phyloP scores from a whole-genome alignment of 768 basidiomycete species.

The Amylocystis lapponica region DNA sequence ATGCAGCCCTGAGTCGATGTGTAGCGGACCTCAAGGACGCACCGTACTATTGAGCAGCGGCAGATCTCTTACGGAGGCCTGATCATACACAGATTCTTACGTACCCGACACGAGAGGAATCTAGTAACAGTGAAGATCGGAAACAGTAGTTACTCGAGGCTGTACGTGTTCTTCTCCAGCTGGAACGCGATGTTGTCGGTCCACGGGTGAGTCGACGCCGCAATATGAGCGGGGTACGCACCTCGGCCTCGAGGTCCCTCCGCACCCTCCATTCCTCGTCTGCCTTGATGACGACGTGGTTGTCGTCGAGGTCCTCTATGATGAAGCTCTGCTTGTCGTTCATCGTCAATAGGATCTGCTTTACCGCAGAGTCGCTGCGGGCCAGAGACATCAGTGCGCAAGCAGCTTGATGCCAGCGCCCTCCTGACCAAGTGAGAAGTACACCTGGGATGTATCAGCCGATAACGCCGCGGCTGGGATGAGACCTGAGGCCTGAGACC shows the following conservation, averaged over 20 bases:
- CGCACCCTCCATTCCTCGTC: conserved; percentile 75
- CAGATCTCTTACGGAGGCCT: no score
- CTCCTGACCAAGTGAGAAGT: conserved; percentile 63
- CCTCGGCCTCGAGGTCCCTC: conserved; percentile 72
- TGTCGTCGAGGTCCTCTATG: conserved; percentile 82
- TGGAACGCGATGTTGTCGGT: no score
- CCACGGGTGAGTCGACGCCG: background rate
- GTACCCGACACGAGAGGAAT: no score
- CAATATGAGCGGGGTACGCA: conserved; percentile 25
- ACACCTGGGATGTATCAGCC: conserved; percentile 37
- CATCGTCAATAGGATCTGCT: conserved; percentile 79
- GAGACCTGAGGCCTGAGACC: conserved; percentile 12
- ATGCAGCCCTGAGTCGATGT: conserved; percentile 31
- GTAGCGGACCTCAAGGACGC: conserved; percentile 43
- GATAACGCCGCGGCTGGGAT: conserved; percentile 2
- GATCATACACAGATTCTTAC: no score
- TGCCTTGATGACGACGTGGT: conserved; percentile 76
- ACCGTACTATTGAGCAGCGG: conserved; percentile 37
- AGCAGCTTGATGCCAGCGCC: background rate
- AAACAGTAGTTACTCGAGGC: conserved; percentile 39
- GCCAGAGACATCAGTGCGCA: background rate
- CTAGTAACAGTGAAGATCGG: no score
- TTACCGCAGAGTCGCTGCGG: conserved; percentile 78
- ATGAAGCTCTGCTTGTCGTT: conserved; percentile 78
- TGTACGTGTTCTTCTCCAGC: conserved; percentile 87